These are phyloP conservation scores for Dicorynia guianensis DNA, from an alignment of 306 rosid genomes.

Conservation along the genomic window DNA sequence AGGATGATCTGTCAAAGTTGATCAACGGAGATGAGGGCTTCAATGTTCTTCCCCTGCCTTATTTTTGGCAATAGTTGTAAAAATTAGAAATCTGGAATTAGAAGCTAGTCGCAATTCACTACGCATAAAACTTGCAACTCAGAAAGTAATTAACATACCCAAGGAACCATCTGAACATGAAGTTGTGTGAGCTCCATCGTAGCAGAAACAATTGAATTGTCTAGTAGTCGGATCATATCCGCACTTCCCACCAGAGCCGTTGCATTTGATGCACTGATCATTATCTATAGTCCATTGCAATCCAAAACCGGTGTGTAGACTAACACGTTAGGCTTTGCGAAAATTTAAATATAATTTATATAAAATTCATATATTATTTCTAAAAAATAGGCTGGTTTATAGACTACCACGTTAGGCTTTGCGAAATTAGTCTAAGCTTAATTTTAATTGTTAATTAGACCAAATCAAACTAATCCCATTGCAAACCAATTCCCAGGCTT, in stretches of 20 bases:
- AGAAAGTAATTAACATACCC: constrained; percentile 31
- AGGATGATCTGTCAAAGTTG: not conserved
- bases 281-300: not conserved
- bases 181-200: constrained; percentile 18
- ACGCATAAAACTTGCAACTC: not conserved
- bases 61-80: not conserved
- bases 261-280: not conserved
- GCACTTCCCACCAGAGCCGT: constrained; percentile 26
- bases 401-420: too few relatives aligned
- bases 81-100: not conserved
- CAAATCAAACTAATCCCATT: too few relatives aligned
- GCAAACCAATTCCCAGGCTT: too few relatives aligned
- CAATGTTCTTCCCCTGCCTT: not conserved
- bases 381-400: too few relatives aligned
- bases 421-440: too few relatives aligned
- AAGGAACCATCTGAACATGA: not conserved
- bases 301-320: too few relatives aligned
- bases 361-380: too few relatives aligned
- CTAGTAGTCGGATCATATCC: not conserved
- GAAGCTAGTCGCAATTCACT: not conserved
- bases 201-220: constrained; percentile 44
- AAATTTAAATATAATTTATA: too few relatives aligned
- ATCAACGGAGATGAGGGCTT: not conserved
- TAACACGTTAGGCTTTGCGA: too few relatives aligned
- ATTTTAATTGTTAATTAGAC: too few relatives aligned